Evolutionary conservation across 129 eudicot species (phyloP), one percentile per base, ranked within the genome.

Genomic region (Arctium lappa): DNA sequence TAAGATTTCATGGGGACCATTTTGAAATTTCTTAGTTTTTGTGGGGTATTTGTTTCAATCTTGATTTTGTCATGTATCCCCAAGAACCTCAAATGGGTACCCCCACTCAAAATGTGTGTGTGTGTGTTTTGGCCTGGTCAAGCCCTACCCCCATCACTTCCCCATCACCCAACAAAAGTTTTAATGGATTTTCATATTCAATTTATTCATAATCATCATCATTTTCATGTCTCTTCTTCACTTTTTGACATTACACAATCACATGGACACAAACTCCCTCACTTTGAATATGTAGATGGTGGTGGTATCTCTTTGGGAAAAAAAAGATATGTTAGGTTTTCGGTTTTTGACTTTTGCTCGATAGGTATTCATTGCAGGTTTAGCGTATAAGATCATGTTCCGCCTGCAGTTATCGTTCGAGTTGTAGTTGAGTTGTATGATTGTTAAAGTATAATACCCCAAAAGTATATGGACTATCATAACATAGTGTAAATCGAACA

Each of bases 1-100:
- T 79, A 84, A 84, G 83, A 84, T 84, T 65, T 77, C 76, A 79
- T 84, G 60, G 86, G 83, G 87, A 84, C 87, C 87, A 79, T 78
- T 79, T 65, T 73, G 83, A 73, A 84, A 84, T 84, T 63, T 73
- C 44, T n/a, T 80, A 46, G 74, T 73, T 40, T 79, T 32, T 33
- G 79, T 79, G 69, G 86, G 86, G 79, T 33, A 79, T 42, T 42
- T 73, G 80, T 79, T 73, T 79, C 42, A 84, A 79, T 80, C 80
- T 84, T 79, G 83, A 73, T 40, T 79, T 83, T 84, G 80, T 84
- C 87, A 79, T 79, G 46, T 84, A 65, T 72, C 81, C 71, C 71
- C 84, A 84, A 73, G 87, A 73, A 80, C 83, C 33, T 84, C 76
- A 74, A 73, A 74, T 78, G 81, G 79, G 68, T 38, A 31, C 72